Conservation (phyloP, 192 early-diverging fungal genomes). For the Chytriomyces sp. region DNA sequence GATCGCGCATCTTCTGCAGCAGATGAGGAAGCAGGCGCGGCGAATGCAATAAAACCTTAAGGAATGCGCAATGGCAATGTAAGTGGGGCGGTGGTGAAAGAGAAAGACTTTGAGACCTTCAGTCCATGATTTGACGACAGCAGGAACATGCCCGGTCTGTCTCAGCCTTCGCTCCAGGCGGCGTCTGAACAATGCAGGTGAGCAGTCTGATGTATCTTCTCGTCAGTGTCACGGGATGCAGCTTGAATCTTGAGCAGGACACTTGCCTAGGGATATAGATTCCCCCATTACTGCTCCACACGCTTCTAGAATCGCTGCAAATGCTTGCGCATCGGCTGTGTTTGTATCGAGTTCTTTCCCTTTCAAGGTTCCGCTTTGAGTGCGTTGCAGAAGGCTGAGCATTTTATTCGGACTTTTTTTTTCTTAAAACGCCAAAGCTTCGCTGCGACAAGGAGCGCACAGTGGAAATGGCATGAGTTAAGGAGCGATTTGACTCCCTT, state of each 20-base stretch:
- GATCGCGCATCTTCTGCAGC: neutral
- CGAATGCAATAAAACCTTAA: neutral
- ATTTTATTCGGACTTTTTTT: neutral
- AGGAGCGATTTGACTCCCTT: neutral
- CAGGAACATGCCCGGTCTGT: neutral
- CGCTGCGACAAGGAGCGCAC: too few relatives aligned
- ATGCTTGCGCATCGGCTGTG: neutral
- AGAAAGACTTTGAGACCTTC: neutral
- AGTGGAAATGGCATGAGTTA: too few relatives aligned
- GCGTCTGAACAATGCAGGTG: neutral
- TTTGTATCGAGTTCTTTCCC: neutral
- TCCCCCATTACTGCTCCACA: neutral
- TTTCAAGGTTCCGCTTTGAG: neutral
- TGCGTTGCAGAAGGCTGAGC: constrained; percentile 1
- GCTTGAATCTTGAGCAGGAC: neutral
- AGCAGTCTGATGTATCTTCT: neutral
- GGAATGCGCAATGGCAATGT: neutral
- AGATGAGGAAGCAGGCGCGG: neutral
- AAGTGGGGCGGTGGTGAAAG: too few relatives aligned
- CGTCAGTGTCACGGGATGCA: neutral
- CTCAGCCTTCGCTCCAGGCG: neutral
- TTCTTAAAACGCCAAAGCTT: neutral
- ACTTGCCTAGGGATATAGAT: too few relatives aligned
- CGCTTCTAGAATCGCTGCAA: neutral
- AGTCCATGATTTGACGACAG: neutral